Evolutionary conservation across 1,139 yeast species (phyloP), one percentile per base, ranked within the genome.

Genomic region (Wickerhamomyces sp.): DNA sequence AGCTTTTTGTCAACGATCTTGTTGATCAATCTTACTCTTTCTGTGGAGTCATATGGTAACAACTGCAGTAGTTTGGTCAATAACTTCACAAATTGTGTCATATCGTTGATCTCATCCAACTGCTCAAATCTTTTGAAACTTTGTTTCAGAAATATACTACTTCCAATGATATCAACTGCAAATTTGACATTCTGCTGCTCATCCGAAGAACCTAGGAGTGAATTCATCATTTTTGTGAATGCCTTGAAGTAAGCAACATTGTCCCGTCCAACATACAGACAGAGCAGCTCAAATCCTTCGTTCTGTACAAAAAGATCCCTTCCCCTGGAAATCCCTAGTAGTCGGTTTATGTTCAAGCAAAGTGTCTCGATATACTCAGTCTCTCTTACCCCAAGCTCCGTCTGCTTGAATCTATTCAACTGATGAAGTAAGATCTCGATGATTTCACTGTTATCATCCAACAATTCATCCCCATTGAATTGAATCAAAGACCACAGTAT

Each of bases 11-110:
- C 30, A 9, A 39, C 27, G 6, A 49, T 9, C 18, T 49, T 49
- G 18, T 43, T 45, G 8, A 49, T 39, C 14, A 49, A 38, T 33
- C 52, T 42, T 7, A 49, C 29, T 40, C 52, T 41, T 34, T 49
- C 47, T 10, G 40, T 36, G 7, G 50, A 47, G 4, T 45, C 45
- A 34, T 41, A 47, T 7, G 52, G 49, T 32, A 49, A 37, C 6
- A 45, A 14, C 11, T 44, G 34, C 1, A 47, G 29, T 5, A 47
- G 38, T 37, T 45, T 49, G 6, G 33, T 40, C 7, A 49, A n/a
- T 11, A 41, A 14, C 29, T 36, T 43, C 13, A 44, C 18, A 10
- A 34, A 35, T 35, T 36, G 36, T 29, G 39, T 31, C 6, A 49
- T 15, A 3, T 39, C 37, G 38, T 42, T 46, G n/a, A 43, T 31